phyloP scores from a whole-genome alignment of 2,329 filamentous ascomycete genomes.

The Zopfia rhizophila region DNA sequence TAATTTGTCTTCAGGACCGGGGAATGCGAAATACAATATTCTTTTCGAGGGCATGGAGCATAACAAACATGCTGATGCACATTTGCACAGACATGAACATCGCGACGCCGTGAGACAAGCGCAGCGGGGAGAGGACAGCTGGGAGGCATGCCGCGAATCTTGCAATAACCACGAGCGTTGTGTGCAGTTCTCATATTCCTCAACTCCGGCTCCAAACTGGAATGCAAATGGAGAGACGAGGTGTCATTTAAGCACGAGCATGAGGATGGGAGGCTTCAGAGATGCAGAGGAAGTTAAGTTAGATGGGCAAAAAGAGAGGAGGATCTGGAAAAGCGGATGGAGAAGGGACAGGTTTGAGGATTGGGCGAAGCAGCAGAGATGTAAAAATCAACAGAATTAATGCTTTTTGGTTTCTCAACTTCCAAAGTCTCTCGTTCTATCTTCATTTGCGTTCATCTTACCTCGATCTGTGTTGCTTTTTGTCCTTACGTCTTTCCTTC shows the following conservation, averaged over 20 bases:
- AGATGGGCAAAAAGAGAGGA: constrained; percentile 19
- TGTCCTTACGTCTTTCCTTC: too few species aligned
- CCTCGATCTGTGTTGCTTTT: too few species aligned
- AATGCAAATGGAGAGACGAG: constrained; percentile 45
- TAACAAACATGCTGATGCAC: constrained; percentile 6
- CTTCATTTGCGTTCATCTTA: too few species aligned
- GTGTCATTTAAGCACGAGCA: constrained; percentile 45
- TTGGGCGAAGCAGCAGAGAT: constrained; percentile 42
- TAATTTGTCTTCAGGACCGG: constrained; percentile 41
- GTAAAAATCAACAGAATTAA: constrained; percentile 33
- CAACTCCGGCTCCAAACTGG: constrained; percentile 34
- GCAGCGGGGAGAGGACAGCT: constrained; percentile 33
- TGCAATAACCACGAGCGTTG: constrained; percentile 41
- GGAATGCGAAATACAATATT: constrained; percentile 47
- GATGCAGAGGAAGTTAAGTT: constrained; percentile 24
- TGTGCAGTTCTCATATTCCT: constrained; percentile 48
- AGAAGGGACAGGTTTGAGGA: constrained; percentile 37
- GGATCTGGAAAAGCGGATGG: constrained; percentile 45
- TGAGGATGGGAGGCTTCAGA: constrained; percentile 35
- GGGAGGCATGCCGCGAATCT: constrained; percentile 40
- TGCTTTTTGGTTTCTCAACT: background rate
- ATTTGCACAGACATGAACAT: background rate
- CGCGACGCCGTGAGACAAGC: constrained; percentile 23
- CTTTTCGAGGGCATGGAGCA: constrained; percentile 34
- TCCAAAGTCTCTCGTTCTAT: too few species aligned